Evolutionary conservation across 2,329 filamentous ascomycete genomes (phyloP).

Genomic region (Claviceps arundinis): DNA sequence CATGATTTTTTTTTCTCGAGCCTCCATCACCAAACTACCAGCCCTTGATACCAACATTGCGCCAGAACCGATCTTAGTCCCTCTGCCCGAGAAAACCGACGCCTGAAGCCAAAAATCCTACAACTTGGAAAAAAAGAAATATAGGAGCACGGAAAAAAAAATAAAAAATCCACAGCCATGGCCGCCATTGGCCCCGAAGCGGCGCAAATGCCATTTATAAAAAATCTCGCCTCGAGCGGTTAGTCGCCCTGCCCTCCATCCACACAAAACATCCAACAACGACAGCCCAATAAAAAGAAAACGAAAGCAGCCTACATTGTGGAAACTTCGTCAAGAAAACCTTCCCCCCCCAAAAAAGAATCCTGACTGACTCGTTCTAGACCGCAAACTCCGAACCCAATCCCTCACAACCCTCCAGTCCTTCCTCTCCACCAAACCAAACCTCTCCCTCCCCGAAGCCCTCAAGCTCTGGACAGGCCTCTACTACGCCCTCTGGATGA

Average conservation of each 20-base stretch:
- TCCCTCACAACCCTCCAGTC: slow-evolving; percentile 64
- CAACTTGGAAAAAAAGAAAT: too few relatives aligned
- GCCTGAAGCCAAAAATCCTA: not conserved
- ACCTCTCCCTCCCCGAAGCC: slow-evolving; percentile 55
- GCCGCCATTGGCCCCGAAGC: slow-evolving; percentile 15
- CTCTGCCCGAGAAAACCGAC: not conserved
- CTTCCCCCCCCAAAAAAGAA: not conserved
- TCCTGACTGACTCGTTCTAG: slow-evolving; percentile 28
- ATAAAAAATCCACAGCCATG: not conserved
- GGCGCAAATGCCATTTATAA: slow-evolving; percentile 58
- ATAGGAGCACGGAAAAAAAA: not conserved
- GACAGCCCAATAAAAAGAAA: not conserved
- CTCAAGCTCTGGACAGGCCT: slow-evolving; percentile 91
- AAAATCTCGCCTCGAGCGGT: slow-evolving; percentile 77
- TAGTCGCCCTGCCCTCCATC: slow-evolving; percentile 16
- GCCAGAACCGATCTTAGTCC: not conserved
- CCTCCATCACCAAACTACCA: not conserved
- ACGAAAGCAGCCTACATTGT: not conserved
- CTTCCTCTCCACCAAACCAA: slow-evolving; percentile 54
- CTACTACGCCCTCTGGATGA: slow-evolving; percentile 91
- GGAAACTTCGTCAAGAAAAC: not conserved
- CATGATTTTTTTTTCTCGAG: not conserved
- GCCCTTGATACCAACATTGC: not conserved
- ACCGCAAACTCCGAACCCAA: slow-evolving; percentile 63
- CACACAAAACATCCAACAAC: not conserved